Conservation (phyloP, 2,329 filamentous ascomycete species). For the Hymenoscyphus fraxineus region DNA sequence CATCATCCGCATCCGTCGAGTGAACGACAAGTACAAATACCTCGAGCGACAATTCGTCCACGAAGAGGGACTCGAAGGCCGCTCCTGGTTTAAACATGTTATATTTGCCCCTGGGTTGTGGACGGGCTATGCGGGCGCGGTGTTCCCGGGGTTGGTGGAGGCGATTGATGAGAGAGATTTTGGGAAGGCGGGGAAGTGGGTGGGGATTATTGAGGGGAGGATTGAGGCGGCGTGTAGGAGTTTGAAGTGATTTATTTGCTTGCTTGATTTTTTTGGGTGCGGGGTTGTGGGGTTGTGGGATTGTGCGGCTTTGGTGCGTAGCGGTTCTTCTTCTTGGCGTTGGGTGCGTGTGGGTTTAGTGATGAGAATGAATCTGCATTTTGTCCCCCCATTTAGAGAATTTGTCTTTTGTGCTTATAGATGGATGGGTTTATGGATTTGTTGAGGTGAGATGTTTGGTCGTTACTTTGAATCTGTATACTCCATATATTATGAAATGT, state of each 20-base stretch:
- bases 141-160: constrained; percentile 60
- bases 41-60: constrained; percentile 80
- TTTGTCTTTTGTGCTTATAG: too few relatives aligned
- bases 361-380: too few relatives aligned
- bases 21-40: constrained; percentile 79
- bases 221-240: constrained; percentile 46
- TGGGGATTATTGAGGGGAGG: constrained; percentile 52
- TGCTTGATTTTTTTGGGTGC: too few relatives aligned
- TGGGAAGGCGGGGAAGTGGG: constrained; percentile 55
- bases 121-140: constrained; percentile 82
- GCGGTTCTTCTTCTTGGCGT: too few relatives aligned
- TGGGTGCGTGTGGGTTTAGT: too few relatives aligned
- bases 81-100: constrained; percentile 91
- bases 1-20: constrained; percentile 57
- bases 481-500: too few relatives aligned
- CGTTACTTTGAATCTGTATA: too few relatives aligned
- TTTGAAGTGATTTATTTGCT: constrained; percentile 24
- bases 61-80: constrained; percentile 68
- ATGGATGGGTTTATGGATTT: too few relatives aligned
- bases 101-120: constrained; percentile 88
- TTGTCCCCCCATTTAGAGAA: too few relatives aligned
- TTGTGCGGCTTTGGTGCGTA: too few relatives aligned
- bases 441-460: too few relatives aligned
- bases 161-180: constrained; percentile 59
- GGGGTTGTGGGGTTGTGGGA: too few relatives aligned